Base-by-base conservation (phyloP, 306 rosid genomes). In the Vigna trinervia region DNA sequence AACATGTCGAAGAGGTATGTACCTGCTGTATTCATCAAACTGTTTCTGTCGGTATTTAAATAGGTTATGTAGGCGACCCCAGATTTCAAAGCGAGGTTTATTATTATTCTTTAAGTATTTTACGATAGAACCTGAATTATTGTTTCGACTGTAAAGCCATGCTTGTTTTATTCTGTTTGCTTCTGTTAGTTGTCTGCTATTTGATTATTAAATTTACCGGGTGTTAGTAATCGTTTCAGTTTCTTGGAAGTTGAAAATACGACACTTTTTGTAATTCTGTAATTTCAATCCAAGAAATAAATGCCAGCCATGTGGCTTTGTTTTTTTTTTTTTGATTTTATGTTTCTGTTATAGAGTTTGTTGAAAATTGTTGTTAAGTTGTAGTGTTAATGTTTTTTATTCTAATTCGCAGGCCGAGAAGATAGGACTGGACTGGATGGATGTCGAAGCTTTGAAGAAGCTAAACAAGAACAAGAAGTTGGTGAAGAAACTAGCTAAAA, bases 401-500 rank as follows among this genome's bases (percentile, higher is more conserved):
- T 54, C 10, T 3, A 30, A 48, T 50, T 30, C 43, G 34, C 78
- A 94, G 96, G 98, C 96, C 0, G 90, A 84, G 84, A 94, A 94
- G 77, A 88, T 94, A 0, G 89, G 97, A 5, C 51, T 94, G 73
- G 97, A 90, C 8, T 90, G 57, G 10, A 91, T 89, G 97, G 98
- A 93, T 75, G 98, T 93, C 3, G 97, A 93, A 81, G 88, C 78
- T 1, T 73, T 91, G 90, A 93, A 91, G 80, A 93, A 91, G 83
- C 85, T 93, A 0, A 91, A 91, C 78, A 93, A 91, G 68, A 94
- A 91, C 69, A 90, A 91, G 81, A 91, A 89, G 43, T 72, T 90
- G 53, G 96, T 91, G 39, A 94, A 94, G 86, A 91, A 87, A 14
- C 87, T 94, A 26, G 98, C 98, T 22, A 94, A 94, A 62, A 90